Conservation (phyloP, 2,329 filamentous ascomycete genomes). For the Eurotiales sp. region DNA sequence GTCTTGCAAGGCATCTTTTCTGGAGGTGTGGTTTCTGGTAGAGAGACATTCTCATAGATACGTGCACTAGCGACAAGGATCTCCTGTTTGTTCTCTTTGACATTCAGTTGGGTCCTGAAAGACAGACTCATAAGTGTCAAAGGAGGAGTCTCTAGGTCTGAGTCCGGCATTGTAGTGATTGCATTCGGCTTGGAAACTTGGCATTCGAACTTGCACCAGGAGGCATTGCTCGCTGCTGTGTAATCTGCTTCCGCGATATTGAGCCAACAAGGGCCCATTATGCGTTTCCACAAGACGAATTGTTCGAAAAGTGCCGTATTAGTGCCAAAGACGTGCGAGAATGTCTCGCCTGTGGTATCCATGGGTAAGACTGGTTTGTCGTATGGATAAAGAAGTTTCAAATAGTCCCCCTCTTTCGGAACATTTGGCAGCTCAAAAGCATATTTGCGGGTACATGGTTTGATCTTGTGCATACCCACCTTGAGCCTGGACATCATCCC, state of each 20-base stretch:
- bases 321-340: slow-evolving; percentile 87
- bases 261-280: slow-evolving; percentile 98
- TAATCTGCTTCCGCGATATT: slow-evolving; percentile 86
- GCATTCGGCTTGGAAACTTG: slow-evolving; percentile 73
- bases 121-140: slow-evolving; percentile 95
- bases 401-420: slow-evolving; percentile 83
- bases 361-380: slow-evolving; percentile 71
- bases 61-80: slow-evolving; percentile 87
- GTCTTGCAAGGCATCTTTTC: slow-evolving; percentile 86
- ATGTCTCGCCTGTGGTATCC: slow-evolving; percentile 75
- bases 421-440: slow-evolving; percentile 88
- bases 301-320: slow-evolving; percentile 96
- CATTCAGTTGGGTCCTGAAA: slow-evolving; percentile 81
- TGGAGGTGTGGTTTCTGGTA: slow-evolving; percentile 82
- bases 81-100: slow-evolving; percentile 93
- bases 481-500: slow-evolving; percentile 80
- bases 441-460: slow-evolving; percentile 83
- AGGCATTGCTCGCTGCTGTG: slow-evolving; percentile 79
- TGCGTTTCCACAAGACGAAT: slow-evolving; percentile 97
- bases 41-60: slow-evolving; percentile 83
- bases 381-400: slow-evolving; percentile 96
- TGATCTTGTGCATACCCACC: slow-evolving; percentile 90
- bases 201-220: slow-evolving; percentile 94
- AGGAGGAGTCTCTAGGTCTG: slow-evolving; percentile 77
- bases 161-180: slow-evolving; percentile 69